These are phyloP conservation scores for Trichosporon faecale DNA, from an alignment of 1,284 basidiomycete genomes.

Conservation along the genomic window DNA sequence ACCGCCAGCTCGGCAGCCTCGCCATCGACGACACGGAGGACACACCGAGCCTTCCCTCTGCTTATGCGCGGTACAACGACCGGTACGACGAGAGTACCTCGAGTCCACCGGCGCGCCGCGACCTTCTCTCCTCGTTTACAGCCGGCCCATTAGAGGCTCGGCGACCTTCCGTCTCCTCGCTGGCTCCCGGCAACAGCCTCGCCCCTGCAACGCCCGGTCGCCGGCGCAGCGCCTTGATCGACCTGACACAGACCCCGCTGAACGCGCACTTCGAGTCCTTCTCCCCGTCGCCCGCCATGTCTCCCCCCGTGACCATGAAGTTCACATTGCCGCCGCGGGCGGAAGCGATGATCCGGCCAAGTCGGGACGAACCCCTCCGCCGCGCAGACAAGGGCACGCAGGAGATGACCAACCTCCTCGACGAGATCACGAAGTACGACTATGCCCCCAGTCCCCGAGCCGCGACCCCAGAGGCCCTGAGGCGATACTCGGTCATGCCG, in stretches of 20 bases:
- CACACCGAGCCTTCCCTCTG: conserved; percentile 39
- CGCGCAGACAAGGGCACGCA: not conserved
- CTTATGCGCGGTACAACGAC: conserved; percentile 5
- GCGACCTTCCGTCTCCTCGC: not conserved
- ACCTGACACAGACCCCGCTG: conserved; percentile 63
- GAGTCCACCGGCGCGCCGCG: conserved; percentile 5
- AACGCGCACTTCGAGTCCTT: conserved; percentile 48
- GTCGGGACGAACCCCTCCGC: not conserved
- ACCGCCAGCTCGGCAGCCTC: conserved; percentile 59
- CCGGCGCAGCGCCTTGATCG: conserved; percentile 34
- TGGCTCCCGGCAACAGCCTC: not conserved
- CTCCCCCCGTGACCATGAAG: conserved; percentile 78
- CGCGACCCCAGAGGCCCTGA: conserved; percentile 35
- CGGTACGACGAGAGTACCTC: not conserved
- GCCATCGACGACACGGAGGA: conserved; percentile 29
- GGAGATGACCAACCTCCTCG: conserved; percentile 43
- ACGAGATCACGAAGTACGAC: conserved; percentile 35
- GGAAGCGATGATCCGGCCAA: conserved; percentile 44
- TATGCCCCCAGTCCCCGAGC: conserved; percentile 35
- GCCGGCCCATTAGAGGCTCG: not conserved
- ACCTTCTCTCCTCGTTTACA: not conserved
- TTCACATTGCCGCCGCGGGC: conserved; percentile 69
- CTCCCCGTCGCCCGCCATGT: conserved; percentile 61
- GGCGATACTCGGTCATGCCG: conserved; percentile 40
- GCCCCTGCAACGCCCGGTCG: not conserved